phyloP scores from a whole-genome alignment of 345 rosid genomes.

The Conringia planisiliqua region DNA sequence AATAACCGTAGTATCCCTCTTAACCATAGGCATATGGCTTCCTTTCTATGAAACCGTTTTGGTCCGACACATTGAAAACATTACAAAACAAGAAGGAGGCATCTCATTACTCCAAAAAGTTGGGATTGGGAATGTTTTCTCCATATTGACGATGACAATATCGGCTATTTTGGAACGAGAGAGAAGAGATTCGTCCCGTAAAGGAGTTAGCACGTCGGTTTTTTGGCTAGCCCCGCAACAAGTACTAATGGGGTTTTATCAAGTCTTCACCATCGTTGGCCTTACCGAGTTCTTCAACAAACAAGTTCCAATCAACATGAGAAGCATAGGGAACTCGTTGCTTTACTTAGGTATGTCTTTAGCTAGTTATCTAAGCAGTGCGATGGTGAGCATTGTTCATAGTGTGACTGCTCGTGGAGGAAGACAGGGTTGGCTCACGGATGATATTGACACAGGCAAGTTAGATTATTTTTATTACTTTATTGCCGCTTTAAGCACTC shows the following conservation, averaged over 20 bases:
- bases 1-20: constrained; percentile 29
- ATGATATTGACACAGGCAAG: constrained; percentile 45
- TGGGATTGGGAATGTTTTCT: constrained; percentile 48
- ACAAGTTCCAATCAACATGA: constrained; percentile 63
- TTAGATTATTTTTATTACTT: constrained; percentile 60
- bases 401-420: constrained; percentile 39
- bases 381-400: constrained; percentile 39
- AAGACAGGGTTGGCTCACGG: constrained; percentile 48
- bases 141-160: constrained; percentile 43
- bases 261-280: constrained; percentile 59
- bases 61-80: constrained; percentile 28
- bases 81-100: constrained; percentile 45
- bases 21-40: constrained; percentile 38
- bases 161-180: constrained; percentile 47
- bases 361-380: constrained; percentile 44
- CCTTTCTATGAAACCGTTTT: constrained; percentile 42
- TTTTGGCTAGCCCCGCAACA: constrained; percentile 65
- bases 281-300: constrained; percentile 61
- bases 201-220: constrained; percentile 38
- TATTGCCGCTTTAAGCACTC: constrained; percentile 44
- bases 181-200: constrained; percentile 35
- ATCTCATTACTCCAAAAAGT: constrained; percentile 59
- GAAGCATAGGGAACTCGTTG: constrained; percentile 49
- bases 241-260: constrained; percentile 48
- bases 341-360: constrained; percentile 26